phyloP scores from a whole-genome alignment of 495 filamentous ascomycete species.

The Glarea lozoyensis region DNA sequence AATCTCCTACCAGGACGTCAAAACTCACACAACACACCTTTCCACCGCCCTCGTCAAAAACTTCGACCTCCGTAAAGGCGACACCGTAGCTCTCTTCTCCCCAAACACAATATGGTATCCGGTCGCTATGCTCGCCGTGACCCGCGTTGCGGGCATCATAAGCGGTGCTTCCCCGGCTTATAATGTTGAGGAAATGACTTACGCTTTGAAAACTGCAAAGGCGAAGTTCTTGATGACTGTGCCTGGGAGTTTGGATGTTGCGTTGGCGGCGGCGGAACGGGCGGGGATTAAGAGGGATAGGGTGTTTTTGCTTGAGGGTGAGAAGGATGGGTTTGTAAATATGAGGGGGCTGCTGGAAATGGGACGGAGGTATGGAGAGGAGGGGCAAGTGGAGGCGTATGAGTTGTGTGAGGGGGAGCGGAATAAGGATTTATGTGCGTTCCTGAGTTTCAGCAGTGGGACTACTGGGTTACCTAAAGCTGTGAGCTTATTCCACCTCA shows the following conservation, averaged over 20 bases:
- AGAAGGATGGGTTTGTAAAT: conserved; percentile 22
- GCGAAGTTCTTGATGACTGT: conserved; percentile 58
- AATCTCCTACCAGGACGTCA: conserved; percentile 44
- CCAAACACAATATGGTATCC: conserved; percentile 69
- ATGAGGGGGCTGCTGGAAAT: conserved; percentile 23
- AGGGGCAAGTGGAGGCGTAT: conserved; percentile 22
- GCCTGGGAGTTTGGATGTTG: conserved; percentile 46
- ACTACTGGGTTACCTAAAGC: conserved; percentile 90
- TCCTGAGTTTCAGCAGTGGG: conserved; percentile 72
- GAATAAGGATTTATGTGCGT: conserved; percentile 47
- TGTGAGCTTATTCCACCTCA: conserved; percentile 32
- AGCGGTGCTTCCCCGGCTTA: conserved; percentile 82
- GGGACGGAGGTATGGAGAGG: conserved; percentile 6
- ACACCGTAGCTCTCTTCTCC: conserved; percentile 58
- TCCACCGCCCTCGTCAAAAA: conserved; percentile 49
- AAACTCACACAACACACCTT: conserved; percentile 39
- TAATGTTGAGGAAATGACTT: conserved; percentile 69
- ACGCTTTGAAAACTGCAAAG: conserved; percentile 53
- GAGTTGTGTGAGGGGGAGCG: conserved; percentile 33
- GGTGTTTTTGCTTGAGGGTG: conserved; percentile 40
- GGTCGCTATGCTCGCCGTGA: conserved; percentile 60
- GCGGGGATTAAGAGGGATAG: conserved; percentile 49
- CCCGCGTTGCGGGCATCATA: conserved; percentile 72
- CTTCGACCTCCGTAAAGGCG: conserved; percentile 75
- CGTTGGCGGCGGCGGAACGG: conserved; percentile 56